Evolutionary conservation across 192 early-diverging fungal genomes (phyloP).

Genomic region (Coemansia sp.): DNA sequence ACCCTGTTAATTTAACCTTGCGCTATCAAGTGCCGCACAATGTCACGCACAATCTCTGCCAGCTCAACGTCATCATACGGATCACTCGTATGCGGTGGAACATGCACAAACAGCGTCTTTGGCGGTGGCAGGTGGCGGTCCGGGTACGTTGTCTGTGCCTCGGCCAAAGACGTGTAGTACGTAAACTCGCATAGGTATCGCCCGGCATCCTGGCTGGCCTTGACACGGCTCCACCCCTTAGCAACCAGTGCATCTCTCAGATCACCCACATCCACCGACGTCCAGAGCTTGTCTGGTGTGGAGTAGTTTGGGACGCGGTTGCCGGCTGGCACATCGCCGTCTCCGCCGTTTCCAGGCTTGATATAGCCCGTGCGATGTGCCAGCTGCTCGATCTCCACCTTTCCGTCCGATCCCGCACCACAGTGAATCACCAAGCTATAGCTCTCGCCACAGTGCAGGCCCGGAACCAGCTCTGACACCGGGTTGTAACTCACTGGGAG

Average conservation of each 20-base stretch:
- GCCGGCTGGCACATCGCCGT: constrained; percentile 29
- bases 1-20: neutral
- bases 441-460: constrained; percentile 33
- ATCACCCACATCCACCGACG: constrained; percentile 44
- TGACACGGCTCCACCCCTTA: constrained; percentile 42
- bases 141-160: constrained; percentile 21
- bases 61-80: constrained; percentile 40
- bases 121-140: constrained; percentile 13
- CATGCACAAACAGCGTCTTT: constrained; percentile 56
- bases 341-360: constrained; percentile 53
- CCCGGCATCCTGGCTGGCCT: constrained; percentile 57
- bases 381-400: constrained; percentile 50
- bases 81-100: constrained; percentile 41
- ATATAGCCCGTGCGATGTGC: constrained; percentile 59
- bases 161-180: constrained; percentile 59
- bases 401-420: constrained; percentile 54
- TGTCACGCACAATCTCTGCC: constrained; percentile 33
- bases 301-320: constrained; percentile 41
- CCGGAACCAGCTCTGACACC: constrained; percentile 48
- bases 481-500: constrained; percentile 64
- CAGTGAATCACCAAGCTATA: constrained; percentile 61
- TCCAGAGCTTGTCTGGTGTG: constrained; percentile 27
- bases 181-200: constrained; percentile 65
- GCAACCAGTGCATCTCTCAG: constrained; percentile 35
- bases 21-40: constrained; percentile 18